A percentile compares a stretch with the other conserved stretches of the same genome.
phyloP scores from a whole-genome alignment of 768 basidiomycete species.

The Daedaleopsis nitida region DNA sequence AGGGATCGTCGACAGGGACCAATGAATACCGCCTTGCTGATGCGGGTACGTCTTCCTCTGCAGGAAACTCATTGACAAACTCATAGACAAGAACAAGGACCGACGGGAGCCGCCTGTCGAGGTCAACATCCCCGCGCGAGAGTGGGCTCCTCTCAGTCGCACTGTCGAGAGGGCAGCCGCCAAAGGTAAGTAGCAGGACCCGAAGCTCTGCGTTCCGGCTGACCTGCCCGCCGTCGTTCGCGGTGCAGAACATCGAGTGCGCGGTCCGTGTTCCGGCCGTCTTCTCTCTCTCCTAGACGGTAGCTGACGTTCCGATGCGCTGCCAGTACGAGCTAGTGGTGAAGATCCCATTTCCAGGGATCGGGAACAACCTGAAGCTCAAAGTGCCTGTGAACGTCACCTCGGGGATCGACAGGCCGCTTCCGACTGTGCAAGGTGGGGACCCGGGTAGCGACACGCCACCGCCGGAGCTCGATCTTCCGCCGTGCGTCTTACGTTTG shows the following conservation, averaged over 20 bases:
- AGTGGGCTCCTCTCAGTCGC: neutral
- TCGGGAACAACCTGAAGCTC: slow-evolving; percentile 12
- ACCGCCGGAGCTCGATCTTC: neutral
- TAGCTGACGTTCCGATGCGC: neutral
- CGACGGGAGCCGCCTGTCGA: neutral
- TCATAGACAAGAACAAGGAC: neutral
- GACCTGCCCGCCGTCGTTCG: slow-evolving; percentile 18
- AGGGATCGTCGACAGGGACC: neutral
- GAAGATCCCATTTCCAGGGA: slow-evolving; percentile 16
- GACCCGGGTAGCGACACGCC: neutral
- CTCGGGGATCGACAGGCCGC: slow-evolving; percentile 9
- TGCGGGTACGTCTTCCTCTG: neutral
- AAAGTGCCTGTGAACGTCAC: slow-evolving; percentile 6
- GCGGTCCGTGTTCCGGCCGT: slow-evolving; percentile 1
- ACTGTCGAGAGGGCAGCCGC: neutral
- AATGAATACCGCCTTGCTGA: neutral
- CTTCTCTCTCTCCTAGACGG: neutral
- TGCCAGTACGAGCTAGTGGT: slow-evolving; percentile 12
- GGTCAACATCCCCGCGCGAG: neutral
- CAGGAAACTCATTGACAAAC: too few species aligned
- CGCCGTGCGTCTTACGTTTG: slow-evolving; percentile 4
- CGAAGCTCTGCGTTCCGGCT: slow-evolving; percentile 9
- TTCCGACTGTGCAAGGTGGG: neutral
- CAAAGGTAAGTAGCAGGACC: neutral
- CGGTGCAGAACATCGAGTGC: slow-evolving; percentile 1